These are phyloP conservation scores for Penicillium sclerotiorum DNA, from an alignment of 2,329 filamentous ascomycete species.

Conservation along the genomic window DNA sequence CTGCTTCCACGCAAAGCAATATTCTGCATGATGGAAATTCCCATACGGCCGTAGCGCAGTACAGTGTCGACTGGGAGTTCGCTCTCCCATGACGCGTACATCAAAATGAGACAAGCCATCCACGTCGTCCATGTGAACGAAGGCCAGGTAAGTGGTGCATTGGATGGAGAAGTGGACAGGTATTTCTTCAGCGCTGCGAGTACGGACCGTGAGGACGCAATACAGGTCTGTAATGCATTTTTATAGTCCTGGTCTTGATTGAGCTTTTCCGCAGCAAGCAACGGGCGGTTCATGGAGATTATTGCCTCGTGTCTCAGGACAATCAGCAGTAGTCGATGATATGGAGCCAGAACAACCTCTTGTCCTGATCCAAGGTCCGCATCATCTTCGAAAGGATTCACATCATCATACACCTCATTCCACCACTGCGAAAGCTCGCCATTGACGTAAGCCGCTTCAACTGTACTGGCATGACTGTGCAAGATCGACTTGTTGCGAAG, in stretches of 20 bases:
- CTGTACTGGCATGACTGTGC: conserved; percentile 47
- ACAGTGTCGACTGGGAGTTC: conserved; percentile 45
- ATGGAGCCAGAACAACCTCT: conserved; percentile 26
- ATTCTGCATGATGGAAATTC: conserved; percentile 35
- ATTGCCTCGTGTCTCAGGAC: conserved; percentile 54
- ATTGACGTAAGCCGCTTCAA: conserved; percentile 50
- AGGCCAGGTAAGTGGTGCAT: conserved; percentile 50
- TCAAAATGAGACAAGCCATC: conserved; percentile 57
- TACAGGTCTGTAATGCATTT: conserved; percentile 55
- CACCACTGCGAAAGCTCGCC: conserved; percentile 56
- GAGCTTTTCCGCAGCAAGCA: conserved; percentile 50
- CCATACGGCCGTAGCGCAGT: conserved; percentile 42
- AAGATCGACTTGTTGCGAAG: conserved; percentile 56
- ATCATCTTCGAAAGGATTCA: conserved; percentile 41
- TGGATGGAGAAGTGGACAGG: conserved; percentile 17
- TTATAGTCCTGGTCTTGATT: conserved; percentile 49
- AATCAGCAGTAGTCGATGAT: conserved; percentile 48
- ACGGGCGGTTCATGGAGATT: conserved; percentile 55
- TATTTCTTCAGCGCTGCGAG: conserved; percentile 45
- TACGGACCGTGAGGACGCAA: conserved; percentile 53
- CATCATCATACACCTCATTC: conserved; percentile 56
- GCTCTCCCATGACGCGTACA: conserved; percentile 53
- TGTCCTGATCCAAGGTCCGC: conserved; percentile 1
- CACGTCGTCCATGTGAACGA: conserved; percentile 58
- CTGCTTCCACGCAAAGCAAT: conserved; percentile 37